Conservation (phyloP, 345 rosid species). For the Eutrema japonicum region DNA sequence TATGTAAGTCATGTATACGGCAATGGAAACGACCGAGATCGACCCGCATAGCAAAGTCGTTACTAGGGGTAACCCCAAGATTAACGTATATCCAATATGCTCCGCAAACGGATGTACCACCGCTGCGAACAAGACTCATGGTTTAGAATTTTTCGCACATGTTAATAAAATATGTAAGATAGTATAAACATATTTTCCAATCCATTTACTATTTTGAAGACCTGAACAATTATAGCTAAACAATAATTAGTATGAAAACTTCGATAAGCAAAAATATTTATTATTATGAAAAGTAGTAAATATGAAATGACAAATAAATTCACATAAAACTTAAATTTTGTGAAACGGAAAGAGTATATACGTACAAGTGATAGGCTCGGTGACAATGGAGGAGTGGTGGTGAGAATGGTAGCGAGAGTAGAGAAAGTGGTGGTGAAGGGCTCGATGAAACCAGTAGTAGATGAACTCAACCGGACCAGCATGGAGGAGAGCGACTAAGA, state of each 20-base stretch:
- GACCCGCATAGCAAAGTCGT: slow-evolving; percentile 43
- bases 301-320: too few relatives aligned
- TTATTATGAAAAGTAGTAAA: too few relatives aligned
- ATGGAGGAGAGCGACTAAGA: slow-evolving; percentile 52
- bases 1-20: slow-evolving; percentile 51
- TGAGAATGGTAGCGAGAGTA: slow-evolving; percentile 88
- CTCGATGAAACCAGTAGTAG: slow-evolving; percentile 80
- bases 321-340: too few relatives aligned
- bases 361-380: slow-evolving; percentile 69
- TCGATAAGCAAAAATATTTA: too few relatives aligned
- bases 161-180: too few relatives aligned
- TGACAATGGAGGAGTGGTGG: slow-evolving; percentile 76
- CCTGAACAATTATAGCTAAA: too few relatives aligned
- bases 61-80: slow-evolving; percentile 55
- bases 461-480: slow-evolving; percentile 70
- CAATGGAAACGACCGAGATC: slow-evolving; percentile 32
- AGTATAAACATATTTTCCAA: too few relatives aligned
- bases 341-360: too few relatives aligned
- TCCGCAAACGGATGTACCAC: slow-evolving; percentile 88
- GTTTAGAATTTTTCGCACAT: too few relatives aligned
- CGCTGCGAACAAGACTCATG: slow-evolving; percentile 49
- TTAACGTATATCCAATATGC: slow-evolving; percentile 53
- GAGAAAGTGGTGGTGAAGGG: slow-evolving; percentile 69
- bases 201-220: too few relatives aligned
- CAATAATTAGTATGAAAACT: too few relatives aligned